These are phyloP conservation scores for Circinella umbellata DNA, from an alignment of 371 early-diverging fungal species.

Conservation along the genomic window DNA sequence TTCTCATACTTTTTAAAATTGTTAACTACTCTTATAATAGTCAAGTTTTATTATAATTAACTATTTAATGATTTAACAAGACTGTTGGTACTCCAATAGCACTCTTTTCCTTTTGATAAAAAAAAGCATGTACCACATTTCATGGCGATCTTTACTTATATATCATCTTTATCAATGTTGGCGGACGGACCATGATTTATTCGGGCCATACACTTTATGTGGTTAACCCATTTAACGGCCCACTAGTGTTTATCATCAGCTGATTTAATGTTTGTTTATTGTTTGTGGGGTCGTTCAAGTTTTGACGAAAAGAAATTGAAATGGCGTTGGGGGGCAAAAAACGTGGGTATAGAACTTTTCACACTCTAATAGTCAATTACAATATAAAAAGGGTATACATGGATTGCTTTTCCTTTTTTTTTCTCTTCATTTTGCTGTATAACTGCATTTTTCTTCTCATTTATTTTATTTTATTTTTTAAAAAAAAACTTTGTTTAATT, in stretches of 20 bases:
- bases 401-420: neutral
- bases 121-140: too few species aligned
- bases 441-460: neutral
- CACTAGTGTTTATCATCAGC: neutral
- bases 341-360: neutral
- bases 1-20: too few species aligned
- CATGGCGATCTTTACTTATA: too few species aligned
- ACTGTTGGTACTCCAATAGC: too few species aligned
- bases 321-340: neutral
- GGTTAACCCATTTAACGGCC: neutral
- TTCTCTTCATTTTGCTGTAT: too few species aligned
- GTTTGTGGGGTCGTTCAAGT: constrained; percentile 7
- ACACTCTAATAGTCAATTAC: neutral
- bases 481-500: too few species aligned
- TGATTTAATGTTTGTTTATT: constrained; percentile 2
- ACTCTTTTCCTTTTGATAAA: too few species aligned
- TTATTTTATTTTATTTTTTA: too few species aligned
- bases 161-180: neutral
- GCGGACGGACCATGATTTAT: neutral
- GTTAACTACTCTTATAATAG: too few species aligned
- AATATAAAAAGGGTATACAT: too few species aligned
- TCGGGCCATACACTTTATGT: neutral
- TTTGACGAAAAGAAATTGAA: neutral
- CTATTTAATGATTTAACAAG: too few species aligned
- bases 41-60: too few species aligned